phyloP scores from a whole-genome alignment of 2,329 filamentous ascomycete genomes.

The Periconia sp. region DNA sequence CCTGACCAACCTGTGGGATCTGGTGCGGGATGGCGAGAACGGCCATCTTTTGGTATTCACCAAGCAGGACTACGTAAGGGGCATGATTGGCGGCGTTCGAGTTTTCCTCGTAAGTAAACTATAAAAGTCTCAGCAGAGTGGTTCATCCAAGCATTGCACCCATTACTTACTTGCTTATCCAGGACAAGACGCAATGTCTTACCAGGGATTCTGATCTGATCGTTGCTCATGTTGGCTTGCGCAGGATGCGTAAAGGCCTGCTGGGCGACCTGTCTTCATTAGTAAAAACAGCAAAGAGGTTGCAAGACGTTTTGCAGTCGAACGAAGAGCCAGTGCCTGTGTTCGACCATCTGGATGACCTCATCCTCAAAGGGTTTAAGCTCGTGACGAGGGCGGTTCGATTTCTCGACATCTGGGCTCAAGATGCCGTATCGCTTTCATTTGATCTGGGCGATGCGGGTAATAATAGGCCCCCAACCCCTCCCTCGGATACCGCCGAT shows the following conservation, averaged over 20 bases:
- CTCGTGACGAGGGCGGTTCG: constrained; percentile 88
- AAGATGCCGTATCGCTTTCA: constrained; percentile 55
- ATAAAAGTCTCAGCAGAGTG: background rate
- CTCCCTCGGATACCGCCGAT: constrained; percentile 40
- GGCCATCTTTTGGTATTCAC: constrained; percentile 78
- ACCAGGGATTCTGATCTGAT: constrained; percentile 78
- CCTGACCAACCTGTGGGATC: constrained; percentile 88
- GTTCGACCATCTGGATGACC: constrained; percentile 83
- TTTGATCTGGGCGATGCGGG: constrained; percentile 36
- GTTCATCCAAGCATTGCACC: background rate
- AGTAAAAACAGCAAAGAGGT: constrained; percentile 82
- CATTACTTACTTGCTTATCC: constrained; percentile 19
- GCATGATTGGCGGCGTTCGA: constrained; percentile 89
- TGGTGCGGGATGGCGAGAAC: constrained; percentile 75
- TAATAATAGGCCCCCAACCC: constrained; percentile 40
- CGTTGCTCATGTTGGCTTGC: constrained; percentile 72
- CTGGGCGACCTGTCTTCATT: constrained; percentile 86
- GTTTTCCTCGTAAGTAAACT: constrained; percentile 73
- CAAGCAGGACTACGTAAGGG: constrained; percentile 92
- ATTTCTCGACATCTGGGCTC: constrained; percentile 84
- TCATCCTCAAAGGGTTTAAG: constrained; percentile 90
- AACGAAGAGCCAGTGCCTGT: constrained; percentile 47
- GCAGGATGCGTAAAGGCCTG: constrained; percentile 81
- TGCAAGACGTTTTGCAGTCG: constrained; percentile 71
- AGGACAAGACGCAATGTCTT: constrained; percentile 88